These are phyloP conservation scores for Amoebophrya sp. DNA, from an alignment of 169 alveolate genomes.

Conservation along the genomic window DNA sequence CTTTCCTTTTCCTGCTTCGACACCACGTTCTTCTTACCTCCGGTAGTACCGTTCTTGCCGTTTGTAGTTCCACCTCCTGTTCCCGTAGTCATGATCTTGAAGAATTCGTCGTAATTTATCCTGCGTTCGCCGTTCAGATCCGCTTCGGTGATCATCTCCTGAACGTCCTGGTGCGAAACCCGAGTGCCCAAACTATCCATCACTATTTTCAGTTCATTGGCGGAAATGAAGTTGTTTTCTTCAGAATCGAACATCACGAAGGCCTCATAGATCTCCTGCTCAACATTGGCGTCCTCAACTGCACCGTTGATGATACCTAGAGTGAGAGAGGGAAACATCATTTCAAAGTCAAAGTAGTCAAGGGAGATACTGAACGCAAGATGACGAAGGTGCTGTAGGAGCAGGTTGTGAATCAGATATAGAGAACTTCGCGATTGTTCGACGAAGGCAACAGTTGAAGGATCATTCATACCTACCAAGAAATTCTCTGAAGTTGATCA, in stretches of 20 bases:
- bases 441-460: too few species aligned
- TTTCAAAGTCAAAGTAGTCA: too few species aligned
- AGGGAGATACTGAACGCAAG: too few species aligned
- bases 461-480: too few species aligned
- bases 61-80: too few species aligned
- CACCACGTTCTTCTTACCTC: not conserved
- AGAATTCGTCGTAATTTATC: not conserved
- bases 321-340: too few species aligned
- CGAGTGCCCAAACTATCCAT: not conserved
- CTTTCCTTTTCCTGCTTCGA: not conserved
- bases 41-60: not conserved
- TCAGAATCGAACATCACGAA: not conserved
- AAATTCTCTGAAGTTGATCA: not conserved
- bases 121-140: not conserved
- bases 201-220: not conserved
- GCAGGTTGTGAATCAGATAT: too few species aligned
- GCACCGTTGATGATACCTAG: not conserved
- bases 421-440: too few species aligned
- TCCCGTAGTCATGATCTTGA: not conserved
- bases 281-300: not conserved
- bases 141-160: not conserved
- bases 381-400: too few species aligned
- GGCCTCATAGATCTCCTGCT: not conserved
- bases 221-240: not conserved
- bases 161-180: not conserved